Evolutionary conservation across 2,329 filamentous ascomycete genomes (phyloP).

Genomic region (Beauveria varroae): DNA sequence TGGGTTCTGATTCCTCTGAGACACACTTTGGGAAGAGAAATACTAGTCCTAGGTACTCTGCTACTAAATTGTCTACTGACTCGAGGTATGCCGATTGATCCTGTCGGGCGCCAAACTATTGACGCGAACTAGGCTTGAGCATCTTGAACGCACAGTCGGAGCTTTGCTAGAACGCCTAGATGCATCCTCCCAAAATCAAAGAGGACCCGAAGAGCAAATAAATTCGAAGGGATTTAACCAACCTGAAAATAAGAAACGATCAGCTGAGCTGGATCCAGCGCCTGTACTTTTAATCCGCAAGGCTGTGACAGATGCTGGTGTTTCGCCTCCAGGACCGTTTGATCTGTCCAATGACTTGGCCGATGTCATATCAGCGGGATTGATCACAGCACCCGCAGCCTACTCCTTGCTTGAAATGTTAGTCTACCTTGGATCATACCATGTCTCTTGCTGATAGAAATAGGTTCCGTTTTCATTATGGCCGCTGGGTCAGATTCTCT

Average conservation of each 20-base stretch:
- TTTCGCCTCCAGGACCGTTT: slow-evolving; percentile 15
- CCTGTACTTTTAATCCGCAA: slow-evolving; percentile 22
- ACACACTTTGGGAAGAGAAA: too few relatives aligned
- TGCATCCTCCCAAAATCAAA: background rate
- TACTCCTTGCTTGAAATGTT: slow-evolving; percentile 18
- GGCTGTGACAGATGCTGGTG: slow-evolving; percentile 19
- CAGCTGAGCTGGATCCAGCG: slow-evolving; percentile 13
- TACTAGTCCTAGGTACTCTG: too few relatives aligned
- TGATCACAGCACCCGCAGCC: slow-evolving; percentile 15
- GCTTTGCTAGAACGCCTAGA: background rate
- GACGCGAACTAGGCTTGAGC: background rate
- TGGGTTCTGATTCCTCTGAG: background rate
- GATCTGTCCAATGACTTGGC: background rate
- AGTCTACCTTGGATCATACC: background rate
- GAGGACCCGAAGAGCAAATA: too few relatives aligned
- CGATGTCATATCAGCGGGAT: slow-evolving; percentile 18
- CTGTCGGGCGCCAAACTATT: background rate
- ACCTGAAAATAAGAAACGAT: background rate
- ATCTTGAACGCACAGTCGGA: background rate
- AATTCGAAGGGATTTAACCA: background rate
- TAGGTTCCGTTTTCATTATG: slow-evolving; percentile 2
- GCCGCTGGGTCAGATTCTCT: slow-evolving; percentile 10
- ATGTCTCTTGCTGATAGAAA: background rate
- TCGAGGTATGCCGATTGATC: background rate
- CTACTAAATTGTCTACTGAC: background rate